These are phyloP conservation scores for Fusarium multiceps DNA, from an alignment of 2,329 filamentous ascomycete species.

Conservation along the genomic window DNA sequence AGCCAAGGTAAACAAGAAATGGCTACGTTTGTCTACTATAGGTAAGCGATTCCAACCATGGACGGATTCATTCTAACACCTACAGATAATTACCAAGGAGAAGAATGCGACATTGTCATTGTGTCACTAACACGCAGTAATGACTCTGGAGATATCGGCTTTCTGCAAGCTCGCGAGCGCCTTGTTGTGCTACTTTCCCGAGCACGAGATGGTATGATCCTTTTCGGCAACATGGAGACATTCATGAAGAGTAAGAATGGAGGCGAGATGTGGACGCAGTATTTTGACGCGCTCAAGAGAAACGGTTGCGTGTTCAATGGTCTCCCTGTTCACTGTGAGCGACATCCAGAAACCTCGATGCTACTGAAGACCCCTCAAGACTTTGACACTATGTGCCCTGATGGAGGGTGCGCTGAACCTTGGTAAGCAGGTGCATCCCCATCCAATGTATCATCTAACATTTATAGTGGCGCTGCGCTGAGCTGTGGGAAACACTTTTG, in stretches of 20 bases:
- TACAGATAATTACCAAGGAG: conserved; percentile 81
- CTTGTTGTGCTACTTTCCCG: conserved; percentile 77
- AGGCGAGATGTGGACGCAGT: conserved; percentile 62
- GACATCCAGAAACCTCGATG: conserved; percentile 63
- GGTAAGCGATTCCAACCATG: conserved; percentile 56
- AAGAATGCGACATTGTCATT: conserved; percentile 79
- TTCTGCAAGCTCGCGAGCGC: conserved; percentile 73
- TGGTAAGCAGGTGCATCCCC: conserved; percentile 61
- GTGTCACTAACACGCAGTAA: conserved; percentile 77
- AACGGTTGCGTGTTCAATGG: conserved; percentile 68
- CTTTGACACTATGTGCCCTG: conserved; percentile 71
- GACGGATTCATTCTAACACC: not conserved
- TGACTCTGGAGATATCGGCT: conserved; percentile 71
- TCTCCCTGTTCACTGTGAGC: conserved; percentile 68
- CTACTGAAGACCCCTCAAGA: conserved; percentile 63
- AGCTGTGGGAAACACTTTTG: conserved; percentile 71
- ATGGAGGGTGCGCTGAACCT: conserved; percentile 73
- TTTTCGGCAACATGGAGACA: conserved; percentile 76
- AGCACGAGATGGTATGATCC: conserved; percentile 72
- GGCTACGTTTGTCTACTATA: conserved; percentile 74
- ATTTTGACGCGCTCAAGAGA: conserved; percentile 67
- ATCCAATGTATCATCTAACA: not conserved
- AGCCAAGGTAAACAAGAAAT: conserved; percentile 62
- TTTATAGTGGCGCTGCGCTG: conserved; percentile 59
- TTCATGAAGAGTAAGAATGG: conserved; percentile 66